Conservation (phyloP, 2,329 filamentous ascomycete species). For the Aspergillus oerlinghausenensis region DNA sequence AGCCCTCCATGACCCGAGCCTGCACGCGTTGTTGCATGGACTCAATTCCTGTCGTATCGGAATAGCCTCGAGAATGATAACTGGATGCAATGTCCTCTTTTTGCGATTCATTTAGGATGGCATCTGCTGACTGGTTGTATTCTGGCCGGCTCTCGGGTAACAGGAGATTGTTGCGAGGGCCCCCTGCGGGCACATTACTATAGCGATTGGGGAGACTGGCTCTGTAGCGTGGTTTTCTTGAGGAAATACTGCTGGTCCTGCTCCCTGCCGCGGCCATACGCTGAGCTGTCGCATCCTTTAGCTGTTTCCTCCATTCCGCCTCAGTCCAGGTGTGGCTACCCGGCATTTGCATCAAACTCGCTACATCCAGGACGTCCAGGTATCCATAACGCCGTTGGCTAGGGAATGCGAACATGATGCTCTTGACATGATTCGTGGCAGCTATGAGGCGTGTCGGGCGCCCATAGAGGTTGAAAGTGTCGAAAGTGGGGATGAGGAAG, state of each 20-base stretch:
- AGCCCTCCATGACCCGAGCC: constrained; percentile 21
- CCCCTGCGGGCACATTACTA: constrained; percentile 32
- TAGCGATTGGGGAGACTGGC: constrained; percentile 33
- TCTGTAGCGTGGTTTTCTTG: constrained; percentile 44
- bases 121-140: constrained; percentile 35
- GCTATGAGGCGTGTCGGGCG: constrained; percentile 81
- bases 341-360: constrained; percentile 69
- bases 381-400: constrained; percentile 85
- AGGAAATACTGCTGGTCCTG: constrained; percentile 52
- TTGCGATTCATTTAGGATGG: constrained; percentile 27
- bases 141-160: constrained; percentile 18
- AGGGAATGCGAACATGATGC: constrained; percentile 98
- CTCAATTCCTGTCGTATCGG: constrained; percentile 28
- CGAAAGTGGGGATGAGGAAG: constrained; percentile 89
- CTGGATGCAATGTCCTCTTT: constrained; percentile 16
- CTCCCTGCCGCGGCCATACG: constrained; percentile 36
- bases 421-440: constrained; percentile 78
- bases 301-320: constrained; percentile 78
- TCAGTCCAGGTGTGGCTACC: constrained; percentile 77
- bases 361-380: constrained; percentile 81
- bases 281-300: constrained; percentile 79
- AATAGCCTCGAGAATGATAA: constrained; percentile 28
- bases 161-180: constrained; percentile 16
- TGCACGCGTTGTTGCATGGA: constrained; percentile 10
- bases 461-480: constrained; percentile 87